Base-by-base conservation (phyloP, 768 basidiomycete genomes). In the Tulasnella sp. region DNA sequence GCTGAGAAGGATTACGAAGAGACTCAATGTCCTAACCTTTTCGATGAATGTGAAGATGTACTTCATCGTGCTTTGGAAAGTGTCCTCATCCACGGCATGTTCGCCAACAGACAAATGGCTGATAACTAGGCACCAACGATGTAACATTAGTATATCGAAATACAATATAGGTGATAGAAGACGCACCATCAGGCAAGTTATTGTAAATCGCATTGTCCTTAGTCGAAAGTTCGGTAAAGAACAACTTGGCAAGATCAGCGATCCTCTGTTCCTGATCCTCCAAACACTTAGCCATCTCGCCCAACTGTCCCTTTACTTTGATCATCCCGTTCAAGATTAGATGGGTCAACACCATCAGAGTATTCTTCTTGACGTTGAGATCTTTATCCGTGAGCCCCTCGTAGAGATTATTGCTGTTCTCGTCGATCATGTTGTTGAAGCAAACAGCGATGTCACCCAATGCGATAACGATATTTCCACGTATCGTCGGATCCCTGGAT, bases 191-290 rank as follows among this genome's bases (percentile, higher is more conserved):
- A 2, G 92, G 95, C 59, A 99, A 66, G 64, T 99, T 99, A 66
- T 98, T 98, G 64, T 98, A 96, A 52, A 99, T 92, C 5, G 92
- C 95, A 63, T 99, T 99, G 59, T 98, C 95, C 68, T 98, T 99
- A 24, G 88, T 91, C 29, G 88, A 83, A 46, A 99, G 67, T 62
- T 98, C 92, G 19, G 78, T 84, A 71, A 99, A 99, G 78, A 99
- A 99, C 44, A 99, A 64, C 65, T 91, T 93, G n/a, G 95, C 93
- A 33, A 99, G 73, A 60, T 96, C 93, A 15, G 85, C 77, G 53
- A 99, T 83, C 12, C 93, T 68, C 40, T 72, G 72, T 52, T 96
- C 93, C 20, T 76, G 72, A 64, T 98, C 93, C 67, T 96, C 91
- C 5, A 98, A 67, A 63, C 95, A 98, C 66, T 99, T 98, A n/a